A percentile compares a stretch with the other conserved stretches of the same genome.
Evolutionary conservation across 345 rosid genomes (phyloP).

Genomic region (Boechera divaricarpa): DNA sequence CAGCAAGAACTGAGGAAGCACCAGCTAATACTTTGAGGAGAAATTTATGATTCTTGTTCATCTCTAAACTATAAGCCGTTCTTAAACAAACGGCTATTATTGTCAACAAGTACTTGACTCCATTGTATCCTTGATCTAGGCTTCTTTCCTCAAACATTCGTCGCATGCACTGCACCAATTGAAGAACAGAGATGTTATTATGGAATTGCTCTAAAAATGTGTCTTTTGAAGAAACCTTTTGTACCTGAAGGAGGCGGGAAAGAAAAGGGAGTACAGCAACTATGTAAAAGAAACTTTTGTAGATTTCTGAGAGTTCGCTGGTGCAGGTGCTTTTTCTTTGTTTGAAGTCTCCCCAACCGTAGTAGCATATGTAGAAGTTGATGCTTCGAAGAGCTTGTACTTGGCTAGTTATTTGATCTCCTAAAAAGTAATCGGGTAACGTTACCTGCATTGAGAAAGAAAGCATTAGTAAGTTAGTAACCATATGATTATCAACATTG

Average conservation of each 20-base stretch:
- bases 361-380: conserved; percentile 61
- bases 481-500: conserved; percentile 17
- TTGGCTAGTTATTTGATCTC: conserved; percentile 71
- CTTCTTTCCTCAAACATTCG: conserved; percentile 64
- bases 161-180: conserved; percentile 56
- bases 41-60: no score
- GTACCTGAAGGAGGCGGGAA: conserved; percentile 72
- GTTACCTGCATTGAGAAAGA: conserved; percentile 56
- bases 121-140: conserved; percentile 52
- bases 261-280: conserved; percentile 63
- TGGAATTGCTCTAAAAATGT: neutral
- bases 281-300: conserved; percentile 45
- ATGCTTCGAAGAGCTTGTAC: conserved; percentile 66
- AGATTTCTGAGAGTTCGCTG: conserved; percentile 46
- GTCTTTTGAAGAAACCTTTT: neutral
- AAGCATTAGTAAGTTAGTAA: neutral
- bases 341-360: conserved; percentile 61
- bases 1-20: conserved; percentile 55
- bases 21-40: conserved; percentile 50
- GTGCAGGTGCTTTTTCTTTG: conserved; percentile 55
- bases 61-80: conserved; percentile 41
- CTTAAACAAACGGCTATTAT: conserved; percentile 58
- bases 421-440: conserved; percentile 67
- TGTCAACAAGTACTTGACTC: conserved; percentile 60
- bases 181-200: neutral